Evolutionary conservation across 2,329 filamentous ascomycete species (phyloP), one percentile per base, ranked within the genome.

Genomic region (Fusarium agapanthi): DNA sequence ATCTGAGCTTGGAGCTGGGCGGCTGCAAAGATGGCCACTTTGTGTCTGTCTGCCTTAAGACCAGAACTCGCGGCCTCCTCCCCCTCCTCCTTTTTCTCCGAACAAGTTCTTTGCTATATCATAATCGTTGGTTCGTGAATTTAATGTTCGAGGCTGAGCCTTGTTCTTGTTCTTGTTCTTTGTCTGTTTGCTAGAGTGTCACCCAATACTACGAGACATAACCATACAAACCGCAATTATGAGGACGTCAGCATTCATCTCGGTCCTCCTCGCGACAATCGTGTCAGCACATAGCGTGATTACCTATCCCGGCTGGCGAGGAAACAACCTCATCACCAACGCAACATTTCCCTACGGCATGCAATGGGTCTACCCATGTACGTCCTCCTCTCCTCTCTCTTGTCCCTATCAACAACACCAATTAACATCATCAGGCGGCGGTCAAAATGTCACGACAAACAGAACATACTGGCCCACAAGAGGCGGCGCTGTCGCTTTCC

Each of bases 311-410:
- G 93, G 93, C 75, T 95, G 92, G 91, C 85, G 95, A 88, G 95
- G 94, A 73, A 91, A 97, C 85, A 97, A 94, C 80, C 88, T 97
- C 71, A 88, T 92, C 79, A 92, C 91, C 47, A 97, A 94, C 80
- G 90, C 89, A 6, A 90, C 88, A 2, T 96, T 90, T 76, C 95
- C 95, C 4, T 97, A 93, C 75, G 95, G 95, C 83, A 95, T 96
- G 93, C 93, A 97, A 85, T 98, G 95, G 95, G 90, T 91, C 81
- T 97, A 97, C 85, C 95, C 95, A 82, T 98, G 95, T 97, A 86
- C 84, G 93, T 85, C 22, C n/a, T 18, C 9, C 43, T 30, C 8
- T 41, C 18, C 30, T 50, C 24, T 11, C 14, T 43, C 24, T 22
- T 45, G 9, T 1, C 14, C 43, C 4, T 3, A 30, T 32, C 7